These are phyloP conservation scores for Agrocybe pediades DNA, from an alignment of 768 basidiomycete genomes.

Conservation along the genomic window DNA sequence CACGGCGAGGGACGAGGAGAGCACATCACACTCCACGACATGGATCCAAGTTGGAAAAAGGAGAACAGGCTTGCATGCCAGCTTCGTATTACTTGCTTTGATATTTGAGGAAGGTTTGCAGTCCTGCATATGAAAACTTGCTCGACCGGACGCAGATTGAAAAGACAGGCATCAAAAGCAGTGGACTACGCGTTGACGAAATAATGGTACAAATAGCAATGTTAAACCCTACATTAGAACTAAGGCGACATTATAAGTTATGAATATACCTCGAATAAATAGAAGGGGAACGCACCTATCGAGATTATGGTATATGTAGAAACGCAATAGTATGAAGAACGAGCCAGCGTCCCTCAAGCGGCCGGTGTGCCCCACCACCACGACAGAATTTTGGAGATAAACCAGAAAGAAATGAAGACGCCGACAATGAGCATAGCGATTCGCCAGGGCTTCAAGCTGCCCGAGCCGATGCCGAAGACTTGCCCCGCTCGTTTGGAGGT, in stretches of 20 bases:
- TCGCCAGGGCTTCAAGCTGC: conserved; percentile 69
- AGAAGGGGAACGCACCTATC: not conserved
- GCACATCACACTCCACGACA: too few relatives aligned
- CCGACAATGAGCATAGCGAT: conserved; percentile 63
- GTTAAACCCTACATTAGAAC: not conserved
- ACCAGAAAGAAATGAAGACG: conserved; percentile 57
- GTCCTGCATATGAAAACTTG: too few relatives aligned
- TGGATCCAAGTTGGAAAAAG: too few relatives aligned
- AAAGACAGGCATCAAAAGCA: too few relatives aligned
- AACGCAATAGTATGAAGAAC: not conserved
- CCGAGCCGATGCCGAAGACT: conserved; percentile 71
- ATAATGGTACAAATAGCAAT: not conserved
- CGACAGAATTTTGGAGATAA: conserved; percentile 50
- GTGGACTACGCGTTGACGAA: too few relatives aligned
- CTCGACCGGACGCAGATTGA: too few relatives aligned
- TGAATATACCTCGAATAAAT: not conserved
- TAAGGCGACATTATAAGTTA: not conserved
- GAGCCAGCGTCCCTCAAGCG: not conserved
- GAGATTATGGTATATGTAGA: not conserved
- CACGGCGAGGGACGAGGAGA: too few relatives aligned
- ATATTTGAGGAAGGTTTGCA: too few relatives aligned
- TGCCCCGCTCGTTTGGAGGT: conserved; percentile 71
- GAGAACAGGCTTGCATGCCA: too few relatives aligned
- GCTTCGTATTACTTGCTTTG: too few relatives aligned
- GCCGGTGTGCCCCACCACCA: conserved; percentile 43